These are phyloP conservation scores for Malus domestica DNA, from an alignment of 306 rosid species.

Conservation along the genomic window ASM211411v1 NC_041792.1:28549907-28550406, in stretches of 20 bases:
- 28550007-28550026: constrained; percentile 50
- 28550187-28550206: background rate
- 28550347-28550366: constrained; percentile 48
- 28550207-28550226: background rate
- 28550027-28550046: constrained; percentile 59
- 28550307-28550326: constrained; percentile 52
- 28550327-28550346: constrained; percentile 78
- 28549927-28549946: constrained; percentile 1
- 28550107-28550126: constrained; percentile 72
- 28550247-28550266: background rate
- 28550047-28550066: constrained; percentile 72
- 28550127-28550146: constrained; percentile 73
- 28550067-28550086: constrained; percentile 76
- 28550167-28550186: background rate
- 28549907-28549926: constrained; percentile 59
- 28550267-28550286: background rate
- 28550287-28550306: background rate
- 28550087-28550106: constrained; percentile 58
- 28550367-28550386: constrained; percentile 77
- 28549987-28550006: constrained; percentile 30
- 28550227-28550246: background rate
- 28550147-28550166: background rate
- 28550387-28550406: constrained; percentile 63
- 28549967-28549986: constrained; percentile 41
- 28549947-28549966: constrained; percentile 31